Evolutionary conservation across 306 rosid genomes (phyloP).

Genomic region (Pyrus pyrifolia): DNA sequence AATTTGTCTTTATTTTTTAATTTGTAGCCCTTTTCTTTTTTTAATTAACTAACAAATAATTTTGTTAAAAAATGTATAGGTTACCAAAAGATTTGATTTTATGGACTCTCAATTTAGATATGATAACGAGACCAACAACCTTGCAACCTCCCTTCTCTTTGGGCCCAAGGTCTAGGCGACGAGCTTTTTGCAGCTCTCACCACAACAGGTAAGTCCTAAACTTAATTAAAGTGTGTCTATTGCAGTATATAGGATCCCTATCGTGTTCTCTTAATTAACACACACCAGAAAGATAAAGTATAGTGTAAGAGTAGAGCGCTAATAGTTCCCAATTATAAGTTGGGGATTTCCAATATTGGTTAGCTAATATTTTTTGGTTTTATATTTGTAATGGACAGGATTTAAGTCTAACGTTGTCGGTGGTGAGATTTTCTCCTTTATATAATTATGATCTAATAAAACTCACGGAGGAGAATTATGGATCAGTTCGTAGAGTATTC

Average conservation of each 20-base stretch:
- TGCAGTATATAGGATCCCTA: no score
- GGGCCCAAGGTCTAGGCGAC: background rate
- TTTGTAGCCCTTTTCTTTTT: no score
- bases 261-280: no score
- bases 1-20: no score
- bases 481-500: slow-evolving; percentile 28
- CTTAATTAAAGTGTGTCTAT: background rate
- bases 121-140: slow-evolving; percentile 20
- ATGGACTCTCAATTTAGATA: background rate
- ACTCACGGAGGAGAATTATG: slow-evolving; percentile 23
- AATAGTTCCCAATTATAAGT: no score
- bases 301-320: no score
- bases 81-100: background rate
- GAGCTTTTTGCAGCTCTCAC: background rate
- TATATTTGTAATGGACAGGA: slow-evolving; percentile 12
- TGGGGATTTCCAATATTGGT: no score
- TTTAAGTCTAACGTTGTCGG: slow-evolving; percentile 19
- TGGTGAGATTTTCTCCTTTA: slow-evolving; percentile 14
- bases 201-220: slow-evolving; percentile 4
- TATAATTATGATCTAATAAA: no score
- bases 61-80: background rate
- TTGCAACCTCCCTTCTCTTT: slow-evolving; percentile 9
- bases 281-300: no score
- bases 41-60: no score
- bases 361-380: no score